Base-by-base conservation (phyloP, 2,329 filamentous ascomycete genomes). In the Aspergillus piperis region DNA sequence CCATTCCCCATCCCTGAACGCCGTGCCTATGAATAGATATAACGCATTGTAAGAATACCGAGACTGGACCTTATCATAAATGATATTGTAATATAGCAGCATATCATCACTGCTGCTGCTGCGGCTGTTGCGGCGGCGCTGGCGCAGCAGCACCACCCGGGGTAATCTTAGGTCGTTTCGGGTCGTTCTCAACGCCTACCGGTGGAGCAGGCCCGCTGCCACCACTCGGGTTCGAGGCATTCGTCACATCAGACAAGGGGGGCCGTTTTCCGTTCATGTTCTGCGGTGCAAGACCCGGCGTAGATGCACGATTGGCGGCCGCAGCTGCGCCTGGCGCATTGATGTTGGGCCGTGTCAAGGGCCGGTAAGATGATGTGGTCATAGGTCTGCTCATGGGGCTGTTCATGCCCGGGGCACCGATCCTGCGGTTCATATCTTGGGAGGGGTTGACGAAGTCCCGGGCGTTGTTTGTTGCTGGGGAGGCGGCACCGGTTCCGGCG, bases 161-260 rank as follows among this genome's bases (percentile, higher is more conserved):
- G 15, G 68, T 65, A 41, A 72, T 61, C 54, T 64, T 74, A 3
- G 66, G 68, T 42, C 73, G 69, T 62, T 77, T 77, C 3, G 70
- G 69, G 48, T 77, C 74, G 53, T 66, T 71, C 6, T 65, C 57
- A 19, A 63, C 66, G 51, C 64, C 53, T 6, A 51, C 55, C 19
- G 25, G 30, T 30, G 75, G 70, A 57, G 70, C 62, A 62, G 64
- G 56, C 56, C 68, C 64, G 53, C 61, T 63, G 30, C 63, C 59
- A 13, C 65, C 15, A 30, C 25, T 64, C 30, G 70, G 41, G 10
- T 60, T 61, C 23, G 66, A 63, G 32, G 70, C 71, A 64, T 81
- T 81, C n/a, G 78, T 80, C 53, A 80, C 71, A 59, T 81, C 79
- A n/a, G 68, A 73, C 25, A 81, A 64, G 7, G 79, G 78, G 25